Evolutionary conservation across 129 eudicot genomes (phyloP).

Genomic region (Flaveria trinervia): DNA sequence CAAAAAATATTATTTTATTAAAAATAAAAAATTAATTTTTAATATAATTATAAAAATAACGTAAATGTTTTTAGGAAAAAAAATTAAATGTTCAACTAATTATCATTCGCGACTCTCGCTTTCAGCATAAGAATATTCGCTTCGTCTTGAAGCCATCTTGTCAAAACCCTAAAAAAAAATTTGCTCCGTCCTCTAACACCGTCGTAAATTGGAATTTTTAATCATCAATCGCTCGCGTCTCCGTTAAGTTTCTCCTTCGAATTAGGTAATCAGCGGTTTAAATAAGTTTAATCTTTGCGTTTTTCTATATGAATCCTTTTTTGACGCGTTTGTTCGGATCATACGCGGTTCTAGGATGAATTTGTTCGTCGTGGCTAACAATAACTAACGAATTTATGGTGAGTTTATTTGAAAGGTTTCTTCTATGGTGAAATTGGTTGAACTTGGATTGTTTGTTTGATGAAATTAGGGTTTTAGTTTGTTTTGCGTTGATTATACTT

Average conservation of each 20-base stretch:
- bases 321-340: background rate
- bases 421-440: background rate
- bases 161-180: conserved; percentile 27
- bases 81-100: too few relatives aligned
- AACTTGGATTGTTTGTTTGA: background rate
- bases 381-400: background rate
- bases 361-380: background rate
- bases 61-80: too few relatives aligned
- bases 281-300: background rate
- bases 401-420: background rate
- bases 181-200: background rate
- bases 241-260: conserved; percentile 15
- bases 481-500: background rate
- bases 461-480: conserved; percentile 19
- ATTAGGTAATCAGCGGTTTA: conserved; percentile 14
- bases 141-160: conserved; percentile 11
- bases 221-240: background rate
- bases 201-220: conserved; percentile 9
- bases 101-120: background rate
- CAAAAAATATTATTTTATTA: too few relatives aligned
- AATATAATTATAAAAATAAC: too few relatives aligned
- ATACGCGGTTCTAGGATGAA: background rate
- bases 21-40: too few relatives aligned
- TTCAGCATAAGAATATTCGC: conserved; percentile 5
- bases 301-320: background rate